These are phyloP conservation scores for Diversispora eburnea DNA, from an alignment of 192 early-diverging fungal genomes.

Conservation along the genomic window DNA sequence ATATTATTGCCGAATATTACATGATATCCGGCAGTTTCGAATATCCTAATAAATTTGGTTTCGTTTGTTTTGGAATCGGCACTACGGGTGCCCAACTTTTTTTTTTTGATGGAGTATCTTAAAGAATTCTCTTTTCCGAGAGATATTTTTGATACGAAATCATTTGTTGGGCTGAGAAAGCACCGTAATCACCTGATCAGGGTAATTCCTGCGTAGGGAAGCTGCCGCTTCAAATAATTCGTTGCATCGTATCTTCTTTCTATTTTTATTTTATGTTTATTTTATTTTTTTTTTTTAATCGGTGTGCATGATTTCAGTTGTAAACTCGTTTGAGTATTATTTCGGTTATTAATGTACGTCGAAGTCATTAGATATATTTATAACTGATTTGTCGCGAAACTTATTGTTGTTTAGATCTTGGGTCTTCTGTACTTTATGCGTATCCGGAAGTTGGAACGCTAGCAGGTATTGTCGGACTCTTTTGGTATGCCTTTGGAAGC, in stretches of 20 bases:
- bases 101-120: not conserved
- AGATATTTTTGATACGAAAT: not conserved
- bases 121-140: not conserved
- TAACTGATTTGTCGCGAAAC: conserved; percentile 29
- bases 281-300: too few species aligned
- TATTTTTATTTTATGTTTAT: too few species aligned
- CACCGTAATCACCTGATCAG: conserved; percentile 30
- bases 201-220: conserved; percentile 32
- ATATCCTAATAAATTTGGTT: not conserved
- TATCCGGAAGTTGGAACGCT: conserved; percentile 55
- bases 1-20: not conserved
- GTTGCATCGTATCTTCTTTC: not conserved
- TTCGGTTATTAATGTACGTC: not conserved
- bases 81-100: conserved; percentile 22
- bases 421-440: conserved; percentile 55
- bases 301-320: too few species aligned
- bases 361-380: not conserved
- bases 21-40: conserved; percentile 1
- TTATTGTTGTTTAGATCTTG: conserved; percentile 33
- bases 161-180: conserved; percentile 21
- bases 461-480: conserved; percentile 53
- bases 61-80: not conserved
- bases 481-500: conserved; percentile 57
- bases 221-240: conserved; percentile 19
- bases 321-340: too few species aligned